phyloP scores from a whole-genome alignment of 2,329 filamentous ascomycete genomes.

The Rosellinia necatrix region DNA sequence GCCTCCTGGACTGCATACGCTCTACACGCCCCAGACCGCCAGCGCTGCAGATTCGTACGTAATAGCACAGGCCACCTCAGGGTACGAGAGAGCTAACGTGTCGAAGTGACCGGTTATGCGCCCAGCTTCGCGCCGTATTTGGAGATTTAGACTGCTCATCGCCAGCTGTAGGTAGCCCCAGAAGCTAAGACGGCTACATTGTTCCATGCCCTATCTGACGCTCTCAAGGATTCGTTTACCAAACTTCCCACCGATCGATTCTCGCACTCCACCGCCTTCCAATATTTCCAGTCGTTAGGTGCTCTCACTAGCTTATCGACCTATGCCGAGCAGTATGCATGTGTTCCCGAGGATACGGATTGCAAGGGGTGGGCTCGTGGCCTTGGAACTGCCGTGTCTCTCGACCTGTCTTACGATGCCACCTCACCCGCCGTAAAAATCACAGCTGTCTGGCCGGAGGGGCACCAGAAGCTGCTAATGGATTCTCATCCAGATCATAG shows the following conservation, averaged over 20 bases:
- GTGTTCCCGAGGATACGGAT: conserved; percentile 30
- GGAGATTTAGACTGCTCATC: conserved; percentile 43
- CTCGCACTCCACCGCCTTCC: conserved; percentile 64
- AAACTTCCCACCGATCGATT: conserved; percentile 59
- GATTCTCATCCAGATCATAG: conserved; percentile 53
- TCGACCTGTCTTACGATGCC: conserved; percentile 73
- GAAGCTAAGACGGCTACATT: not conserved
- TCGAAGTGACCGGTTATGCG: conserved; percentile 39
- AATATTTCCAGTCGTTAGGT: conserved; percentile 72
- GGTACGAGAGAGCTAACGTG: conserved; percentile 14
- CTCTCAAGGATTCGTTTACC: conserved; percentile 66
- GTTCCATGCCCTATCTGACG: conserved; percentile 48
- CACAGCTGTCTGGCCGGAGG: conserved; percentile 66
- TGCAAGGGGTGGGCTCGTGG: conserved; percentile 34
- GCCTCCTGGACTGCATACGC: conserved; percentile 80
- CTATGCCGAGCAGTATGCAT: conserved; percentile 53
- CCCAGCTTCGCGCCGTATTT: conserved; percentile 40
- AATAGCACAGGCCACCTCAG: not conserved
- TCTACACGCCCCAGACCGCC: conserved; percentile 64
- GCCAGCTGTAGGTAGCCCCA: conserved; percentile 36
- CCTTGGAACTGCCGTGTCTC: conserved; percentile 52
- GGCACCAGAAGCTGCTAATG: conserved; percentile 47
- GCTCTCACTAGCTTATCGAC: conserved; percentile 58
- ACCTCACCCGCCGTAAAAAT: conserved; percentile 68
- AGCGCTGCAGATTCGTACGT: conserved; percentile 34